Percentiles rank a stretch among this genome's conserved stretches.
Evolutionary conservation across 2,329 filamentous ascomycete species (phyloP).

Genomic region (Helotiales sp.): DNA sequence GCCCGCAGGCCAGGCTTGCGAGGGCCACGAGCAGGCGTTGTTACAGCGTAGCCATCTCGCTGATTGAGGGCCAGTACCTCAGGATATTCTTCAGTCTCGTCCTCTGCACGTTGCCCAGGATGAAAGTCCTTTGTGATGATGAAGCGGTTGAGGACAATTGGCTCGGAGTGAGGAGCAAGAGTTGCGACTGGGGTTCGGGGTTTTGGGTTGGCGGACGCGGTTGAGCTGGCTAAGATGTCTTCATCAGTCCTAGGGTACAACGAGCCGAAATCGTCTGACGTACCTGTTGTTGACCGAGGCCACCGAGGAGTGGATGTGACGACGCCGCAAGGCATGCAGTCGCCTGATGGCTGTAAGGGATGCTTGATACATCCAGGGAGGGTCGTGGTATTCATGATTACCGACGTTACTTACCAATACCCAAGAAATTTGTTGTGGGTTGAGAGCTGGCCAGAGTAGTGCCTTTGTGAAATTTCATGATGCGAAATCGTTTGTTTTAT

Average conservation of each 20-base stretch:
- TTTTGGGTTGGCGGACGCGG: neutral
- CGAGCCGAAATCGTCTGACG: neutral
- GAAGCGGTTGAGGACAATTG: neutral
- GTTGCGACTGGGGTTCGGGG: neutral
- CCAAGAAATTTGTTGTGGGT: too few relatives aligned
- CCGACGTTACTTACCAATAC: too few relatives aligned
- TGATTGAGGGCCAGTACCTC: conserved; percentile 7
- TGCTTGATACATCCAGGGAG: neutral
- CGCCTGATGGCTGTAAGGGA: neutral
- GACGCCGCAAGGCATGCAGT: neutral
- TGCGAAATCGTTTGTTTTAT: neutral
- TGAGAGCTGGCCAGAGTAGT: too few relatives aligned
- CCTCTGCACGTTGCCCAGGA: neutral
- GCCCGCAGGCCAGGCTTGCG: too few relatives aligned
- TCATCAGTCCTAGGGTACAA: neutral
- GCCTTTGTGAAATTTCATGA: neutral
- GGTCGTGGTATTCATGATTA: neutral
- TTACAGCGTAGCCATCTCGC: too few relatives aligned
- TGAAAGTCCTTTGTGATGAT: neutral
- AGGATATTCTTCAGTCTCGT: conserved; percentile 3
- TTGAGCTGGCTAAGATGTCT: neutral
- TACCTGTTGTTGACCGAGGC: neutral
- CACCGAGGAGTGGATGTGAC: neutral
- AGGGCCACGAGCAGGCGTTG: too few relatives aligned
- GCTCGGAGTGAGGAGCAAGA: neutral